phyloP scores from a whole-genome alignment of 78 protist genomes.

The Dictyostelium discoideum region DNA sequence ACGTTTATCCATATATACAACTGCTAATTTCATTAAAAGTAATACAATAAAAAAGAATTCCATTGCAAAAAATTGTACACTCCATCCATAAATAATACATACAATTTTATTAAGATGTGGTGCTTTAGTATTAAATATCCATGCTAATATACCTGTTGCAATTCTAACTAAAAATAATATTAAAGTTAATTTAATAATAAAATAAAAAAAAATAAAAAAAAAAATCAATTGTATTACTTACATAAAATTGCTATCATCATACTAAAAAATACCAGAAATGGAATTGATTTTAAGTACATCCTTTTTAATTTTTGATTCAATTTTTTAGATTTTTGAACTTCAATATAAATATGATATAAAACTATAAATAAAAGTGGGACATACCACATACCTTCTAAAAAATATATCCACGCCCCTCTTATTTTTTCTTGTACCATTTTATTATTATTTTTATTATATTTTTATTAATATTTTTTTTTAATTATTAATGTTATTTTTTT shows the following conservation, averaged over 20 bases:
- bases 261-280: slow-evolving; percentile 24
- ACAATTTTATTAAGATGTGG: not conserved
- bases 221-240: not conserved
- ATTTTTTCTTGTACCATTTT: not conserved
- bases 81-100: not conserved
- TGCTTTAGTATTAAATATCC: slow-evolving; percentile 8
- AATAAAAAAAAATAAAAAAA: not conserved
- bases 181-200: not conserved
- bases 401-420: slow-evolving; percentile 36
- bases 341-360: not conserved
- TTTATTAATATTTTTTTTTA: not conserved
- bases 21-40: slow-evolving; percentile 27
- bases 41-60: slow-evolving; percentile 25
- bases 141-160: slow-evolving; percentile 5
- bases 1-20: slow-evolving; percentile 23
- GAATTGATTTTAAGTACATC: slow-evolving; percentile 55
- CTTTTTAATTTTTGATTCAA: not conserved
- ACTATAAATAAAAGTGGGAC: slow-evolving; percentile 28
- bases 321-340: not conserved
- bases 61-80: slow-evolving; percentile 16
- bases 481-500: too few relatives aligned
- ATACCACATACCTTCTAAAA: slow-evolving; percentile 18
- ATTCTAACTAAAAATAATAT: slow-evolving; percentile 14
- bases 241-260: slow-evolving; percentile 23
- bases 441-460: too few relatives aligned